Base-by-base conservation (phyloP, 2,329 filamentous ascomycete species). In the Aspergillus hortae region DNA sequence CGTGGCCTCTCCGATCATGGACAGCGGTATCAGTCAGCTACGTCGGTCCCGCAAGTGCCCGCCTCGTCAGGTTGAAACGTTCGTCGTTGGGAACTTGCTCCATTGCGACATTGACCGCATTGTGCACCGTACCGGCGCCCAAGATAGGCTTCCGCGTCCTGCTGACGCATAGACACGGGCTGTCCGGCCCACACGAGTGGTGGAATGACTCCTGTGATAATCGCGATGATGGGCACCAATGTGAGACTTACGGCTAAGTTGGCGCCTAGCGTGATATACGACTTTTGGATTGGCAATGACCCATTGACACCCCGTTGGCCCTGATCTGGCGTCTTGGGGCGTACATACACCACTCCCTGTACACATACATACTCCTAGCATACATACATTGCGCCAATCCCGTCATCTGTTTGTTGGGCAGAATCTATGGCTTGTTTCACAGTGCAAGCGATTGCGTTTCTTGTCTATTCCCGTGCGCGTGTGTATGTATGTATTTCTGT, bases 311-410 rank as follows among this genome's bases (percentile, higher is more conserved):
- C 19, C 19, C n/a, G 38, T 21, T 42, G 40, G 40, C 40, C 19
- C n/a, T 38, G 35, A n/a, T 36, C 23, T 21, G 11, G 45, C 44
- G 30, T 40, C 44, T 12, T 46, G 23, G 27, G 44, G 30, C 17
- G 36, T 53, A 51, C 50, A 54, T 52, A 54, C 48, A 43, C 52
- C 43, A 49, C 52, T 51, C 44, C 44, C 35, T 52, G 46, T 52
- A 48, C 49, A 52, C 46, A 54, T 52, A 54, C 32, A 19, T 40
- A 46, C 33, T 35, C 25, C 38, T 35, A 21, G 19, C 50, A 55
- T 55, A 49, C 46, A 53, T 49, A 49, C 35, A 38, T 47, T 40
- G 46, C 33, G 40, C 44, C 15, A 12, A 27, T 46, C 49, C 23
- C 44, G 9, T n/a, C 17, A 10, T 38, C 11, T 44, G 23, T 32